These are phyloP conservation scores for Sporisorium scitamineum DNA, from an alignment of 1,284 basidiomycete species.

Conservation along the genomic window DNA sequence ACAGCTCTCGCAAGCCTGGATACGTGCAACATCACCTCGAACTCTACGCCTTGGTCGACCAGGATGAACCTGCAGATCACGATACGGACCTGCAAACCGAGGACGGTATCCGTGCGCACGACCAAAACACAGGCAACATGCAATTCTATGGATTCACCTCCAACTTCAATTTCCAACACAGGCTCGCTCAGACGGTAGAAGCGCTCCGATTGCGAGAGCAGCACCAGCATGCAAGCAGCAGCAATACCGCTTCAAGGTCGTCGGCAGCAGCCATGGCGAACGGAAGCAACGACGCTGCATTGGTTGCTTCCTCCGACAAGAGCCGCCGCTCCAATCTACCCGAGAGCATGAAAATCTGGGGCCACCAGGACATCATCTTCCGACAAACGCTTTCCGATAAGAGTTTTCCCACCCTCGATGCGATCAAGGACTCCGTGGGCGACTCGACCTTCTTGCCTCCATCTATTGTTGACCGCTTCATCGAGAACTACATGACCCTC, in stretches of 20 bases:
- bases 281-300: constrained; percentile 1
- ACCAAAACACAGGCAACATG: constrained; percentile 50
- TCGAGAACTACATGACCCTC: constrained; percentile 51
- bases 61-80: constrained; percentile 32
- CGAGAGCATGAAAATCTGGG: constrained; percentile 51
- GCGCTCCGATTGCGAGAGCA: constrained; percentile 43
- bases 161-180: constrained; percentile 54
- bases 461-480: constrained; percentile 50
- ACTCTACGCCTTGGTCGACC: constrained; percentile 45
- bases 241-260: neutral
- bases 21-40: constrained; percentile 42
- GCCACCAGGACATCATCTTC: constrained; percentile 52
- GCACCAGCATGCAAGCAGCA: constrained; percentile 23
- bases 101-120: constrained; percentile 52
- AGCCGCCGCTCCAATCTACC: constrained; percentile 29
- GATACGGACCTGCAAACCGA: constrained; percentile 40
- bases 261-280: constrained; percentile 2
- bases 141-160: constrained; percentile 56
- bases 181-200: constrained; percentile 45
- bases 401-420: constrained; percentile 45
- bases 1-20: constrained; percentile 30
- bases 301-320: constrained; percentile 1
- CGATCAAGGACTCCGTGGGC: constrained; percentile 33
- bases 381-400: constrained; percentile 35
- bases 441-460: constrained; percentile 50